Percentiles rank a stretch among this genome's conserved stretches.
Conservation (phyloP, 306 rosid genomes). For the Cercis canadensis region DNA sequence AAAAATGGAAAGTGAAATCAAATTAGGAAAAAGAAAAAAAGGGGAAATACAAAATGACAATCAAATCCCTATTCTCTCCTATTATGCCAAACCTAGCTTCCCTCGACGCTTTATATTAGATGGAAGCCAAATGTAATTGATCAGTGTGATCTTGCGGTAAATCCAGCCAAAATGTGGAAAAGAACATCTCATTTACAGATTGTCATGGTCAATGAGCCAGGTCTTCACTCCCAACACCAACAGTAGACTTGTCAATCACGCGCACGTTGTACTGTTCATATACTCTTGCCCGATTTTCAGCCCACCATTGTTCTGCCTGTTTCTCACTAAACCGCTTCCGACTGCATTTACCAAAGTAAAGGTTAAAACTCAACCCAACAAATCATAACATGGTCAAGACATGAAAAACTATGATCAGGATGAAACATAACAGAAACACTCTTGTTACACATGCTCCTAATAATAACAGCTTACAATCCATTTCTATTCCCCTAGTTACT, state of each 20-base stretch:
- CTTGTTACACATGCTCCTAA: constrained; percentile 2
- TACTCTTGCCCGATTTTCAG: constrained; percentile 89
- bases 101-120: constrained; percentile 53
- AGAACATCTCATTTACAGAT: constrained; percentile 68
- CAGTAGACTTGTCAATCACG: constrained; percentile 76
- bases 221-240: constrained; percentile 91
- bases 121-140: constrained; percentile 65
- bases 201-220: constrained; percentile 68
- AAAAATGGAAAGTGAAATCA: constrained; percentile 69
- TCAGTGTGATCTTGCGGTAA: constrained; percentile 54
- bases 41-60: constrained; percentile 55
- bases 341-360: constrained; percentile 56
- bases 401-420: background rate
- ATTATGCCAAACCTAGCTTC: constrained; percentile 62
- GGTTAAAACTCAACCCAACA: constrained; percentile 8
- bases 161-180: constrained; percentile 60
- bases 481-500: constrained; percentile 3
- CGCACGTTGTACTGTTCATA: constrained; percentile 87
- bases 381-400: background rate
- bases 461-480: background rate
- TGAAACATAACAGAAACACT: background rate
- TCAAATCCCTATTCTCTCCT: constrained; percentile 73
- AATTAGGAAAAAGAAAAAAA: constrained; percentile 37
- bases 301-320: constrained; percentile 99
- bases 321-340: constrained; percentile 97